These are phyloP conservation scores for Begonia fuchsioides DNA, from an alignment of 306 rosid species.

Conservation along the genomic window DNA sequence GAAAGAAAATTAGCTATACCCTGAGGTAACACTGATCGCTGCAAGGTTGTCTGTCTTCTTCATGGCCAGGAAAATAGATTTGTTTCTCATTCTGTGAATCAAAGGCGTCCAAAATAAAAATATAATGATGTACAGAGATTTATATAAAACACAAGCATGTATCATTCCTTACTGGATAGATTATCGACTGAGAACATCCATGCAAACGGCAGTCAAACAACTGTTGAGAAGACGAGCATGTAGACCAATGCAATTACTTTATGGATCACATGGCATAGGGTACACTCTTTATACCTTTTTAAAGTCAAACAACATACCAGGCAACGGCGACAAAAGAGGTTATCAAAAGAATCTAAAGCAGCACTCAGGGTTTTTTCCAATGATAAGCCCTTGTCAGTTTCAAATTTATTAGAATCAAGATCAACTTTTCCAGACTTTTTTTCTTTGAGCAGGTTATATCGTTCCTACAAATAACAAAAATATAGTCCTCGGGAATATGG, in stretches of 20 bases:
- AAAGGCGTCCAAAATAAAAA: slow-evolving; percentile 21
- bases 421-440: slow-evolving; percentile 24
- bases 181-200: slow-evolving; percentile 73
- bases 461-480: slow-evolving; percentile 39
- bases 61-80: slow-evolving; percentile 58
- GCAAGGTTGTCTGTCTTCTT: slow-evolving; percentile 63
- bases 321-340: slow-evolving; percentile 94
- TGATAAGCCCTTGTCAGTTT: slow-evolving; percentile 32
- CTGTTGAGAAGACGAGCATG: slow-evolving; percentile 28
- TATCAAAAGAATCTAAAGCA: slow-evolving; percentile 90
- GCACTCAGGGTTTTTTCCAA: slow-evolving; percentile 64
- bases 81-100: slow-evolving; percentile 64
- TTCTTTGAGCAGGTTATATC: slow-evolving; percentile 52
- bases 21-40: slow-evolving; percentile 70
- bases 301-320: slow-evolving; percentile 35
- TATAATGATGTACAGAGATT: slow-evolving; percentile 10
- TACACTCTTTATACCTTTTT: too few species aligned
- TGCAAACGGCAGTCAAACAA: slow-evolving; percentile 85
- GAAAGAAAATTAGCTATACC: slow-evolving; percentile 23
- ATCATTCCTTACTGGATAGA: slow-evolving; percentile 59
- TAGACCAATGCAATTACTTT: neutral
- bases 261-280: too few species aligned
- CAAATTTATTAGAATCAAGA: slow-evolving; percentile 26
- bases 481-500: slow-evolving; percentile 4
- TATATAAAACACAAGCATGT: slow-evolving; percentile 2